Percentiles rank a stretch among this genome's conserved stretches.
Conservation (phyloP, 176 grass and related monocot species). For the Aegilops tauschii region DNA sequence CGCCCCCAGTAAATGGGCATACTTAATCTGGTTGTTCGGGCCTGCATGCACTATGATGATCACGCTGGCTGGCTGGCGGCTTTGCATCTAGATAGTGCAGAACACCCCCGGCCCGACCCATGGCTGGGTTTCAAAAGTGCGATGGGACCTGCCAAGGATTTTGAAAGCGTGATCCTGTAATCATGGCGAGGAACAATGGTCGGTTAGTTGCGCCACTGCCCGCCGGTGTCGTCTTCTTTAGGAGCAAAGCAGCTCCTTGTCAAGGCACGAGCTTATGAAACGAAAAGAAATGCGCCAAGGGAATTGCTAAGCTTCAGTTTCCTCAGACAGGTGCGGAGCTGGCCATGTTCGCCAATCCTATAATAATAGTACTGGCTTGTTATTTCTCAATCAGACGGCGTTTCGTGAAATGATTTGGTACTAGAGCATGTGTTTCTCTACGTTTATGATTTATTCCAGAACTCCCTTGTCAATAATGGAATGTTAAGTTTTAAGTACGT, state of each 20-base stretch:
- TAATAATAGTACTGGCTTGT: background rate
- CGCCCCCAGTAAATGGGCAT: background rate
- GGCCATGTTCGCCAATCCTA: conserved; percentile 35
- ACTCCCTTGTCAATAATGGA: background rate
- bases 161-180: background rate
- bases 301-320: background rate
- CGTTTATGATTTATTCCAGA: background rate
- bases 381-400: conserved; percentile 1
- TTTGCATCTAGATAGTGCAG: background rate
- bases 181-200: conserved; percentile 8
- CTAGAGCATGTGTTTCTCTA: background rate
- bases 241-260: background rate
- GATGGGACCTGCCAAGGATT: background rate
- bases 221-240: conserved; percentile 2
- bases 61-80: background rate
- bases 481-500: background rate
- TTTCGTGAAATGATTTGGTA: background rate
- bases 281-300: background rate
- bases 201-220: background rate
- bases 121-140: background rate
- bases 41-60: background rate
- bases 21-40: background rate
- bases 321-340: conserved; percentile 7
- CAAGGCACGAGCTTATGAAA: background rate
- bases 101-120: background rate